Evolutionary conservation across 1,284 basidiomycete species (phyloP).

Genomic region (Exobasidium cylindrosporum): DNA sequence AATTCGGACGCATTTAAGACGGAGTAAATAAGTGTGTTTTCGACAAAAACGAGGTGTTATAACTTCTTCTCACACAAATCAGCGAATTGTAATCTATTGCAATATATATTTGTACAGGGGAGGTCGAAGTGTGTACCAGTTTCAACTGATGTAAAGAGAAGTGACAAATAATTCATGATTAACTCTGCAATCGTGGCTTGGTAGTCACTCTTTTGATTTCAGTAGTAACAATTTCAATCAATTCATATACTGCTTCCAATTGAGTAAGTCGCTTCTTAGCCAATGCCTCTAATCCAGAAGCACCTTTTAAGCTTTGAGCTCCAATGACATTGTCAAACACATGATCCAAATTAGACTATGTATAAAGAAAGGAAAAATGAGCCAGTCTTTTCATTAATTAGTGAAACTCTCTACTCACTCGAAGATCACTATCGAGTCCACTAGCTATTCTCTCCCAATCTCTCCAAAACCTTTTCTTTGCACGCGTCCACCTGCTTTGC

Average conservation of each 20-base stretch:
- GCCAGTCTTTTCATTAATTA: not conserved
- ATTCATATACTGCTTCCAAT: not conserved
- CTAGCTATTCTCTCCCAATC: constrained; percentile 48
- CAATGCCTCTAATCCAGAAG: not conserved
- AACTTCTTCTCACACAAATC: too few relatives aligned
- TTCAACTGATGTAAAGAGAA: too few relatives aligned
- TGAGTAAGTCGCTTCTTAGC: not conserved
- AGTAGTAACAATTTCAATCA: not conserved
- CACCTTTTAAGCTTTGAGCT: not conserved
- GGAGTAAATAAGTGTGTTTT: too few relatives aligned
- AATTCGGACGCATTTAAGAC: too few relatives aligned
- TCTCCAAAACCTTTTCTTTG: constrained; percentile 45
- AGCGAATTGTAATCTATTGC: too few relatives aligned
- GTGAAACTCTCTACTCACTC: not conserved
- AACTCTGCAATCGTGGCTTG: not conserved
- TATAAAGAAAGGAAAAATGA: not conserved
- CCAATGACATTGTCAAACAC: not conserved
- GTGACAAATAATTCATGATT: too few relatives aligned
- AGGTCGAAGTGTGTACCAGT: too few relatives aligned
- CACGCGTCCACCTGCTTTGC: constrained; percentile 51
- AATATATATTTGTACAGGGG: too few relatives aligned
- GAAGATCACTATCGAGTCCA: constrained; percentile 38
- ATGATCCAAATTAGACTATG: not conserved
- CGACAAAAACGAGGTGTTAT: too few relatives aligned
- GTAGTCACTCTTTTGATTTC: not conserved